Evolutionary conservation across 495 filamentous ascomycete genomes (phyloP).

Genomic region (Daldinia bambusicola): DNA sequence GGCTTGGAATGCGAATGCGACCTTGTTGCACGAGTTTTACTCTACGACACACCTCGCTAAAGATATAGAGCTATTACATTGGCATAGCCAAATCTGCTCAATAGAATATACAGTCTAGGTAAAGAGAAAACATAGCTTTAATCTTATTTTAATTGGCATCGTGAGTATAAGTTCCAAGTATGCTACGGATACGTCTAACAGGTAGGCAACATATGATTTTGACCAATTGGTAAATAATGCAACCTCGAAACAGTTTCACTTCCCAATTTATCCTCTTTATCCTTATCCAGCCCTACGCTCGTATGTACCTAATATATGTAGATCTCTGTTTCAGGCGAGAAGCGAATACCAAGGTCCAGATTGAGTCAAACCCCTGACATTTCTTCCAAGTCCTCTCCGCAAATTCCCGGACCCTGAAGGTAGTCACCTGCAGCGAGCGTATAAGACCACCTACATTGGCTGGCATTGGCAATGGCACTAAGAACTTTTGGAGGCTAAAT

Average conservation of each 20-base stretch:
- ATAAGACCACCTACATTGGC: too few relatives aligned
- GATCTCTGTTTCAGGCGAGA: not conserved
- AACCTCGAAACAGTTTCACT: not conserved
- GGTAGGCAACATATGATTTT: too few relatives aligned
- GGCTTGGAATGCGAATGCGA: not conserved
- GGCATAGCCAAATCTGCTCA: not conserved
- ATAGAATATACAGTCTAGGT: not conserved
- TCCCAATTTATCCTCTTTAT: not conserved
- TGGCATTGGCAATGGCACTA: too few relatives aligned
- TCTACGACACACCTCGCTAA: not conserved
- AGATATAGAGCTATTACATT: not conserved
- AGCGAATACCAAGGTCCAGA: not conserved
- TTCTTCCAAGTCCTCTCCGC: not conserved
- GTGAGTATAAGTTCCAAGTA: too few relatives aligned
- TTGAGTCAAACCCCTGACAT: not conserved
- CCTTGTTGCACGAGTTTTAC: not conserved
- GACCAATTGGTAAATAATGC: not conserved
- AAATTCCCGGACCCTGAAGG: not conserved
- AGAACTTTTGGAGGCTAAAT: too few relatives aligned
- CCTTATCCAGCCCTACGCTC: not conserved
- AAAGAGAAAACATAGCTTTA: too few relatives aligned
- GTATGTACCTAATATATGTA: not conserved
- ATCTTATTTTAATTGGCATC: too few relatives aligned
- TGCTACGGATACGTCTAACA: too few relatives aligned
- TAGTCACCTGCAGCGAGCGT: too few relatives aligned